Conservation (phyloP, 495 filamentous ascomycete genomes). For the Friedmanniomyces simplex region DNA sequence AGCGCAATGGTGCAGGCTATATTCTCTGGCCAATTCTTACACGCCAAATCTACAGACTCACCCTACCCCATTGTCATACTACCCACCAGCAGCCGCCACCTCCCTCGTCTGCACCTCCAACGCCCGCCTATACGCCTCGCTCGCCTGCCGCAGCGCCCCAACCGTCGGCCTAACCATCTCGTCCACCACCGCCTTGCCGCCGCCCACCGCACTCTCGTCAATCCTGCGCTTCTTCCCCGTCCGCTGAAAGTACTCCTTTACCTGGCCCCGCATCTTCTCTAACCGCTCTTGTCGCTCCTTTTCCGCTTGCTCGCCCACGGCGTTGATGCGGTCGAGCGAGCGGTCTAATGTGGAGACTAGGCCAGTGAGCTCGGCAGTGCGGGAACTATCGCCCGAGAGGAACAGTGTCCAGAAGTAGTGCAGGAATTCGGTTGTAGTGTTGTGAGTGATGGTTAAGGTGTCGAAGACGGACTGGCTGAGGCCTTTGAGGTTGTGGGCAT, state of each 20-base stretch:
- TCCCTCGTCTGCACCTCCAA: slow-evolving; percentile 48
- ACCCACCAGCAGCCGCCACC: neutral
- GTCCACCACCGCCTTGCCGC: slow-evolving; percentile 65
- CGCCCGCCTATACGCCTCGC: slow-evolving; percentile 51
- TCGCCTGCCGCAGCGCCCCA: slow-evolving; percentile 53
- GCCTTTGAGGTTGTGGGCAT: slow-evolving; percentile 28
- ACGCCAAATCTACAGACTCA: neutral
- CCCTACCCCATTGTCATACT: neutral
- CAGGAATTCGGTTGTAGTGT: slow-evolving; percentile 88
- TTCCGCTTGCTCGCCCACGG: slow-evolving; percentile 73
- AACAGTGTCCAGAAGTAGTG: slow-evolving; percentile 91
- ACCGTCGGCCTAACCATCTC: slow-evolving; percentile 63
- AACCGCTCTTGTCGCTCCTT: slow-evolving; percentile 51
- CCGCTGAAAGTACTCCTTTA: slow-evolving; percentile 51
- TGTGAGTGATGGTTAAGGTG: slow-evolving; percentile 71
- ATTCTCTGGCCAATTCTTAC: neutral
- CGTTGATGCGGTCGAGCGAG: slow-evolving; percentile 67
- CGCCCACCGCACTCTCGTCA: slow-evolving; percentile 53
- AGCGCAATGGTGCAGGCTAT: neutral
- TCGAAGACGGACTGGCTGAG: slow-evolving; percentile 58
- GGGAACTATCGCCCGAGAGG: slow-evolving; percentile 67
- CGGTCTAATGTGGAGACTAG: slow-evolving; percentile 67
- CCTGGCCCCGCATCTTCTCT: slow-evolving; percentile 52
- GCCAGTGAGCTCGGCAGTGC: slow-evolving; percentile 62
- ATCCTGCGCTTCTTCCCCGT: slow-evolving; percentile 60